Evolutionary conservation across 352 stramenopile genomes (phyloP), one percentile per base, ranked within the genome.

Genomic region (Phytophthora kernoviae): DNA sequence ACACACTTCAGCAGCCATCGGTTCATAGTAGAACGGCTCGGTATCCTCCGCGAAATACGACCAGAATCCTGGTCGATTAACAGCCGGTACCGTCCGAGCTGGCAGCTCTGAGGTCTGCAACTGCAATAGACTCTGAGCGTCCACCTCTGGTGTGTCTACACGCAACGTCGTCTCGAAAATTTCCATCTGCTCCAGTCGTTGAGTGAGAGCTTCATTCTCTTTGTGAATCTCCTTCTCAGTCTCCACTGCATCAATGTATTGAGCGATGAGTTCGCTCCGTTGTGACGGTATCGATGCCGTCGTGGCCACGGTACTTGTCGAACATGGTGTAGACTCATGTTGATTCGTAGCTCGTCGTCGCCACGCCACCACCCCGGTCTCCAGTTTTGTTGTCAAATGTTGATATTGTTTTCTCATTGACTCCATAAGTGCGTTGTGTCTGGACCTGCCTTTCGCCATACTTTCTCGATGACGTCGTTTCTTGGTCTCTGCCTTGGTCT

Each of bases 11-110:
- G 37, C 34, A 4, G 68, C 21, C 50, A 78, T 77, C 15, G 67
- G 63, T 43, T 73, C 73, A 43, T 70, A 82, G 67, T 74, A 82
- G 51, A 82, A 79, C 6, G 73, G 73, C 34, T 68, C 62, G 20
- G 70, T 67, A 42, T 82, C 70, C 11, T 64, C 55, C 33, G 62
- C 64, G 42, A 82, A 82, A 40, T 70, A 75, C 14, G 65, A 68
- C 59, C 68, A 75, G 21, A 61, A 69, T 5, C 73, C 70, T 2
- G 59, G 66, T 11, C 54, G 54, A 15, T 58, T 73, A 11, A 64
- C 10, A 21, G 41, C 41, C 5, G 59, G 49, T 21, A 56, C 48
- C 0, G 62, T 59, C 4, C 55, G n/a, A 1, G 54, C 48, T 12
- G 37, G 52, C 2, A 46, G 54, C 32, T 70, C 50, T 22, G 62